Percentiles rank a stretch among this genome's conserved stretches.
phyloP scores from a whole-genome alignment of 345 rosid genomes.

The Dipteronia dyeriana region DNA sequence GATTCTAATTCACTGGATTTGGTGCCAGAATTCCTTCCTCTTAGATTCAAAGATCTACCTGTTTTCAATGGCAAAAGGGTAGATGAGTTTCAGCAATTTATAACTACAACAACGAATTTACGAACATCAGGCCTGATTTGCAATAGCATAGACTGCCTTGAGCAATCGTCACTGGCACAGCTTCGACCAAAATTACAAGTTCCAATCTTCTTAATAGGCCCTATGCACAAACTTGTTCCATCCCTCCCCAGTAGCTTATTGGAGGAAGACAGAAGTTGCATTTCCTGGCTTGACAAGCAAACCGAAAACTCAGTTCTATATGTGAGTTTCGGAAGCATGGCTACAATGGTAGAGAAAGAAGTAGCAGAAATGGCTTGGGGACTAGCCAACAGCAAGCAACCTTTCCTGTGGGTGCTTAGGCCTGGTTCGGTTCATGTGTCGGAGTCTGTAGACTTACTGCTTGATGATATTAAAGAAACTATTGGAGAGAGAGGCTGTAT shows the following conservation, averaged over 20 bases:
- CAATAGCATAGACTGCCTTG: no score
- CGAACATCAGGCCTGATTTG: no score
- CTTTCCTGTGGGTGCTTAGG: background rate
- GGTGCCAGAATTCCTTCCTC: no score
- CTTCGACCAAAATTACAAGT: background rate
- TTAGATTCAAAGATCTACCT: no score
- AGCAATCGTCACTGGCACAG: no score
- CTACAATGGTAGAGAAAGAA: background rate
- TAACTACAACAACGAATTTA: no score
- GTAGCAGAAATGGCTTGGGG: background rate
- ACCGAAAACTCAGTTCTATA: background rate
- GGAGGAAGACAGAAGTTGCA: background rate
- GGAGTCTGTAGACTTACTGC: background rate
- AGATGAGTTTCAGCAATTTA: no score
- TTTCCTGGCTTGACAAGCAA: background rate
- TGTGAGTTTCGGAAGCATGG: conserved; percentile 1
- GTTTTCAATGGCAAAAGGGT: no score
- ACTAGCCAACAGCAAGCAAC: background rate
- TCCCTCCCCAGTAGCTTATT: background rate
- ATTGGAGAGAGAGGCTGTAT: background rate
- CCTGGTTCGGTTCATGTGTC: background rate
- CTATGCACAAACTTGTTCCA: background rate
- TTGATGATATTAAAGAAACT: background rate
- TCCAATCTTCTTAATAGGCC: background rate
- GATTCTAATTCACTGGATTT: no score